Base-by-base conservation (phyloP, 441 rosid species). In the Adansonia gregorii region DNA sequence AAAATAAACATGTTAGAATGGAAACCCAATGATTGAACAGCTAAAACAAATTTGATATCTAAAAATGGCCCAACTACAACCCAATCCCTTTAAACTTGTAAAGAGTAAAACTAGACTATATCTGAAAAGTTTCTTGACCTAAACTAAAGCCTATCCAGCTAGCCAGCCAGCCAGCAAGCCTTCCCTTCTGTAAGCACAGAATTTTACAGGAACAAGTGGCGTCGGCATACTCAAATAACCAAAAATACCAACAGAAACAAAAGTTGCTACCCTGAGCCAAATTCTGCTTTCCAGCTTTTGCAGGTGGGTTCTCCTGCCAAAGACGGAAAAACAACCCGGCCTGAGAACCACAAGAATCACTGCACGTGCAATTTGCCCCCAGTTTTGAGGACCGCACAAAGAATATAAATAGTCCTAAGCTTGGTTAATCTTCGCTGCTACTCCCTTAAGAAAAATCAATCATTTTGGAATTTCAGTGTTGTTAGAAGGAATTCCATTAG, bases 321-420 rank as follows among this genome's bases (percentile, higher is more conserved):
- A 79, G 85, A 78, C 76, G 72, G 77, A 81, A 84, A 87, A 84
- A 82, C 71, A 79, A 80, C 83, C 83, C 63, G 86, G 89, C 88
- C 39, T 4, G 82, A 82, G 91, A 88, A 85, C 89, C 90, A 79
- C 86, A 90, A 87, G 92, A 90, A 88, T 88, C 76, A 64, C 70
- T 87, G 79, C 77, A 79, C 43, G 88, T 85, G 41, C 41, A 35
- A 35, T 35, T 35, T 35, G 55, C 91, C 82, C 78, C 46, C 46
- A 43, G 80, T 2, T 35, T 83, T 83, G 0, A 1, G 75, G 80
- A 86, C 81, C 41, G 41, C 91, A 86, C 89, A 90, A 91, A 90
- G 93, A 91, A 89, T 89, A 67, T 81, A 84, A 79, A 83, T 49
- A 3, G 70, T 73, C 87, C 90, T 85, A 91, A 69, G 51, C 74